Percentiles rank a stretch among this genome's conserved stretches.
Evolutionary conservation across 192 early-diverging fungal species (phyloP).

Genomic region (Polychytrium aggregatum): DNA sequence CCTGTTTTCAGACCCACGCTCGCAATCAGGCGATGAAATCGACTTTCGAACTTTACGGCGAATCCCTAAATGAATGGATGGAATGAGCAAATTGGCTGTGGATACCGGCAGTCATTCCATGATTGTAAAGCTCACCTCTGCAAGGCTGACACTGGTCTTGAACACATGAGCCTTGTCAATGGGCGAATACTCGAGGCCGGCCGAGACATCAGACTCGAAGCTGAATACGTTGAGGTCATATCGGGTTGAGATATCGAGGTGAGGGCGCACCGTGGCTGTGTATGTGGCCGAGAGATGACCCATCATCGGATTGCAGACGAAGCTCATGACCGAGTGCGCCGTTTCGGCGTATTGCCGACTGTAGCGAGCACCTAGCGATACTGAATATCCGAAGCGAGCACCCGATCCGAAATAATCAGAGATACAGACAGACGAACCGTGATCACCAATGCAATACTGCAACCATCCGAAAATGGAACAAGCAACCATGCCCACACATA

Average conservation of each 20-base stretch:
- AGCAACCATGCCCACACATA: too few relatives aligned
- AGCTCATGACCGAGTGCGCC: slow-evolving; percentile 49
- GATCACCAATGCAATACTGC: too few relatives aligned
- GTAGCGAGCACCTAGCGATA: slow-evolving; percentile 20
- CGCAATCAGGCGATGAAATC: slow-evolving; percentile 49
- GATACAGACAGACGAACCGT: too few relatives aligned
- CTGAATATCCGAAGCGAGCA: slow-evolving; percentile 4
- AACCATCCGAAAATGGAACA: too few relatives aligned
- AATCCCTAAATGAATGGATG: slow-evolving; percentile 31
- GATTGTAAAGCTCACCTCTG: slow-evolving; percentile 8
- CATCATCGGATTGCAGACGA: slow-evolving; percentile 83
- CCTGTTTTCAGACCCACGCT: slow-evolving; percentile 59
- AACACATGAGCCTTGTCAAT: slow-evolving; percentile 38
- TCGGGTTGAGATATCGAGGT: slow-evolving; percentile 61
- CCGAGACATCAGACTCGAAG: slow-evolving; percentile 76
- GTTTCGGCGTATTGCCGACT: slow-evolving; percentile 8
- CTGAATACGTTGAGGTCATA: slow-evolving; percentile 90
- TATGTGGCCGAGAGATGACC: slow-evolving; percentile 81
- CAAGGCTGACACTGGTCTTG: slow-evolving; percentile 41
- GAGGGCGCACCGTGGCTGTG: slow-evolving; percentile 61
- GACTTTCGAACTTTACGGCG: slow-evolving; percentile 60
- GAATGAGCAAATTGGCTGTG: background rate
- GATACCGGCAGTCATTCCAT: background rate
- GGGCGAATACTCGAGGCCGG: slow-evolving; percentile 75
- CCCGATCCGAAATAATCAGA: background rate